Evolutionary conservation across 352 stramenopile genomes (phyloP), one percentile per base, ranked within the genome.

Genomic region (Globisporangium radiosum): DNA sequence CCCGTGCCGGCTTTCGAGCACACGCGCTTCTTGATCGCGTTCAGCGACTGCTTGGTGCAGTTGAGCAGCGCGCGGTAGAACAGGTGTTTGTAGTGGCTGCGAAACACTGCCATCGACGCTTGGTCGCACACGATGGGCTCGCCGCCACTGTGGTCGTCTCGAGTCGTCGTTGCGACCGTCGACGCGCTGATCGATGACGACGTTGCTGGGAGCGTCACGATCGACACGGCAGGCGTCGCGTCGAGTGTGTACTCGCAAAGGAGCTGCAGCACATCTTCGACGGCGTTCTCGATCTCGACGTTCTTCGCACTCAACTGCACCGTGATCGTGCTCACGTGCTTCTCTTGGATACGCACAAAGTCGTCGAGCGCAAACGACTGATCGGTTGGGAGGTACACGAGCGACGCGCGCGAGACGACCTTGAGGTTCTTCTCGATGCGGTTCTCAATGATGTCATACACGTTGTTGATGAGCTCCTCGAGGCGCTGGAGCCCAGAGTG

Each of bases 401-500:
- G 80, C 33, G 79, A 84, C 4, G 82, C 81, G 51, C 87, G 86
- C 4, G 81, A 78, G 13, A 96, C 83, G 14, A 93, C 64, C 48
- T 91, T 90, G 42, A 94, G 60, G 72, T 99, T 99, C 65, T 99
- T 99, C 72, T 99, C 96, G 56, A 99, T 97, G 5, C 97, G 92
- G 73, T 99, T 99, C 72, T 99, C 96, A 65, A 99, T 98, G 49
- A 99, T 98, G 65, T 99, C 96, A 53, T 87, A 72, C 3, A 90
- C 77, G 49, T 77, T 93, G 49, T 86, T 87, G 55, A 96, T 90
- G 11, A 94, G 71, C 36, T 94, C 81, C 37, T 92, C 85, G 5
- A 96, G 70, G 5, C 80, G 70, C 56, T 92, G 78, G 7, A 94
- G 57, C 2, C 72, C 81, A 36, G 63, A 62, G 47, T 91, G 79